Base-by-base conservation (phyloP, 805 yeast species). In the Yarrowia keelungensis region DNA sequence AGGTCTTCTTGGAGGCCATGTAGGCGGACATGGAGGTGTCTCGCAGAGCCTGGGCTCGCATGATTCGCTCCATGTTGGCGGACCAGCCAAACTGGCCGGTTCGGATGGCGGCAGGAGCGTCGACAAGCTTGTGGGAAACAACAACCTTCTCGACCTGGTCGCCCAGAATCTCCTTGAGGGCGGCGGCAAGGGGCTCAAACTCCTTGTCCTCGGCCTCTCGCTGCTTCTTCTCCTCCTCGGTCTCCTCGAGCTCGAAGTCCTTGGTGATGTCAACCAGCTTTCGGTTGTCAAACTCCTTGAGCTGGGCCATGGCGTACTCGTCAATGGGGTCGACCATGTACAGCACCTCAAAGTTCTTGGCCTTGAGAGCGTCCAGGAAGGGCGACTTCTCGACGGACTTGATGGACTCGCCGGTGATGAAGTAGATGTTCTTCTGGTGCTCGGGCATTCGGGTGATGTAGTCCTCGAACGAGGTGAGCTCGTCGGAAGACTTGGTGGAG, bases 51-150 rank as follows among this genome's bases (percentile, higher is more conserved):
- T 95, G 99, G 72, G 99, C 99, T 87, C 95, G 95, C 99, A 95
- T 95, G 87, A 95, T 95, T 90, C 99, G 94, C 87, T 95, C 99
- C 99, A 95, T 95, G 87, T 95, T 95, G 79, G 99, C 99, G 75
- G 99, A 95, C 99, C 99, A 95, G 82, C 99, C 99, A 82, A 95
- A 95, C 86, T 95, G 98, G 76, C 98, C 98, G 75, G 99, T 95
- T 88, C 99, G 92, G 81, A 95, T 95, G 76, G 99, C 99, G 81
- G 99, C 99, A 82, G 99, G 99, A 70, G 98, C 93, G 79, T 93
- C 98, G 77, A 93, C 92, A 79, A 95, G 88, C 84, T 92, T 92
- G 85, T 94, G 96, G 74, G 98, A 92, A 74, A 95, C 97, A 80
- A 93, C 92, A 83, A 96, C 99, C 87, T 95, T 95, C 87, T 95